Conservation (phyloP, 768 basidiomycete genomes). For the Auriculariales sp. region DNA sequence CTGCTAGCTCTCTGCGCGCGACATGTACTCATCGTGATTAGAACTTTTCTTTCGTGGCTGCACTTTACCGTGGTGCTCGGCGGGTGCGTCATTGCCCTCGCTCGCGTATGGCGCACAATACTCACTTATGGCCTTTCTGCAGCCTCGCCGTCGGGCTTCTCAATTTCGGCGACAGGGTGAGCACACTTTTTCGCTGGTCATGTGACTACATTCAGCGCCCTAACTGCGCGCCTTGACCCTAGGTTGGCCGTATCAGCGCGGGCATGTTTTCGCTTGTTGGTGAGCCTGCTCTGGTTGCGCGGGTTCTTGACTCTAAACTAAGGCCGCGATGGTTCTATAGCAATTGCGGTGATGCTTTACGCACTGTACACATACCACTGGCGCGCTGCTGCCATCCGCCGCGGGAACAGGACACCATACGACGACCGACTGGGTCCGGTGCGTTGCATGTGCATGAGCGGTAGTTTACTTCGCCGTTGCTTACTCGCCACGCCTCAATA, state of each 20-base stretch:
- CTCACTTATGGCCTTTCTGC: background rate
- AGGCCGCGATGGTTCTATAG: constrained; percentile 25
- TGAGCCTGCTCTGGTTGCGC: constrained; percentile 21
- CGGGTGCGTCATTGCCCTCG: constrained; percentile 14
- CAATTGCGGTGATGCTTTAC: constrained; percentile 95
- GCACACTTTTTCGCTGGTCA: constrained; percentile 8
- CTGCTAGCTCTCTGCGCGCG: background rate
- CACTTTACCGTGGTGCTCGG: constrained; percentile 97
- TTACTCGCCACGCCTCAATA: too few relatives aligned
- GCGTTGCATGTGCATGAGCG: too few relatives aligned
- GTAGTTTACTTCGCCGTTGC: too few relatives aligned
- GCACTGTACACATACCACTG: constrained; percentile 93
- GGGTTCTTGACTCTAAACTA: background rate
- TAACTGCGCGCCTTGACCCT: constrained; percentile 1
- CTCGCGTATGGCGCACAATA: background rate
- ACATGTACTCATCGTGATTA: background rate
- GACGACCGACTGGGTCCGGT: constrained; percentile 94
- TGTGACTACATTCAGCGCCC: background rate
- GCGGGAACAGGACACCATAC: constrained; percentile 86
- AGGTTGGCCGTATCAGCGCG: constrained; percentile 93
- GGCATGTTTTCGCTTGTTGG: constrained; percentile 93
- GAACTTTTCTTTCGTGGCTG: constrained; percentile 93
- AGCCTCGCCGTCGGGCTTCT: constrained; percentile 85
- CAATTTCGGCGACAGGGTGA: constrained; percentile 93
- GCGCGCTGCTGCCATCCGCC: constrained; percentile 85